These are phyloP conservation scores for Ophiognomonia clavigignenti-juglandacearum DNA, from an alignment of 2,329 filamentous ascomycete genomes.

Conservation along the genomic window DNA sequence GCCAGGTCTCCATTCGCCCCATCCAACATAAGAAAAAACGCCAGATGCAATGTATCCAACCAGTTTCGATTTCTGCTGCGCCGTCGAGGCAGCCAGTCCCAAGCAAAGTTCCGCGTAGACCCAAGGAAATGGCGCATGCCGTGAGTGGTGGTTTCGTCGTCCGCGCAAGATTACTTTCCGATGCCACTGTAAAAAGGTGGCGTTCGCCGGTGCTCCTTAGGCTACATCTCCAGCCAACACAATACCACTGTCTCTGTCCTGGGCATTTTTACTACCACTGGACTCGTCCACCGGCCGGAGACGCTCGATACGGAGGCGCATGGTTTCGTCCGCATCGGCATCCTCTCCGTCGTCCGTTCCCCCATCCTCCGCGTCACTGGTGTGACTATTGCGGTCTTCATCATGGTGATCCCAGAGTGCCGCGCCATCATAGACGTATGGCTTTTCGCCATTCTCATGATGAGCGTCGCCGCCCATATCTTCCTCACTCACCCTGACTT, in stretches of 20 bases:
- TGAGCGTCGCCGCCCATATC: conserved; percentile 75
- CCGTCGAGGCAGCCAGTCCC: not conserved
- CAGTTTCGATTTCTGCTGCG: not conserved
- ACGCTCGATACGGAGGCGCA: conserved; percentile 14
- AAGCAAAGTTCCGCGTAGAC: not conserved
- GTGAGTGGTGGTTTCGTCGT: conserved; percentile 7
- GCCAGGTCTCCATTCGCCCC: conserved; percentile 3
- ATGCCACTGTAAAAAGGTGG: not conserved
- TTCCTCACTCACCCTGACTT: conserved; percentile 73
- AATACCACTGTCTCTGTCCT: conserved; percentile 17
- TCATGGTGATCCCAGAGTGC: conserved; percentile 11
- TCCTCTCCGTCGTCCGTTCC: conserved; percentile 1
- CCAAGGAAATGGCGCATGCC: conserved; percentile 3
- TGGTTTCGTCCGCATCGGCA: conserved; percentile 12
- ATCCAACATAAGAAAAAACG: conserved; percentile 3
- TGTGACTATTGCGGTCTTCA: not conserved
- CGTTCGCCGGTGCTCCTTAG: not conserved
- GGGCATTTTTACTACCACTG: conserved; percentile 7
- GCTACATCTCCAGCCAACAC: conserved; percentile 12
- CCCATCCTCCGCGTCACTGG: not conserved
- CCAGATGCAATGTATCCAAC: conserved; percentile 6
- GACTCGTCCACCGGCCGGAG: conserved; percentile 3
- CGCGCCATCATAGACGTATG: conserved; percentile 15
- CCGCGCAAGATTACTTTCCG: not conserved
- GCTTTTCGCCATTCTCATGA: conserved; percentile 58